Evolutionary conservation across 805 yeast species (phyloP), one percentile per base, ranked within the genome.

Genomic region (Starmera dryadoides): DNA sequence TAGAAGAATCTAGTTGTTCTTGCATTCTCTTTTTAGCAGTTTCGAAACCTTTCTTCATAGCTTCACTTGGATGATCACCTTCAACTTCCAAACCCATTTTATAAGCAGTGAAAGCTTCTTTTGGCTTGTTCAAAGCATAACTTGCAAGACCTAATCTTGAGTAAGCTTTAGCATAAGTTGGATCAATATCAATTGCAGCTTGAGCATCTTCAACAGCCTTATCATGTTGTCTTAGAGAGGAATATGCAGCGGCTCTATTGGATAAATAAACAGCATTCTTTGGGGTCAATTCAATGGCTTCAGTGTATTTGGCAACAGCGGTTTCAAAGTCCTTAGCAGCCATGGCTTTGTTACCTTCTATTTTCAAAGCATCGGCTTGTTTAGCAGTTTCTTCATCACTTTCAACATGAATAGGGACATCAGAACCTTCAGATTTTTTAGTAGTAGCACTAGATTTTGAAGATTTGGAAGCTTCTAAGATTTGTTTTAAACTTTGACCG

Each of bases 191-290:
- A 41, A 87, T 79, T 32, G 98, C 96, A 40, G 69, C 68, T 53
- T 83, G 73, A 22, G 98, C 96, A 60, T 93, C 98, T 34, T 68
- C 68, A 31, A 84, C 75, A 3, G 98, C 98, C 45, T 73, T 66
- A 14, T 77, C 82, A 56, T 85, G 89, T 44, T 87, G 68, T 46
- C 77, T 73, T 23, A 75, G 54, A 6, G 96, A 86, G 10, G 95
- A 84, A 63, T 85, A 79, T 3, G 98, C 98, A 33, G 98, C 98
- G 12, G 98, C 98, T 57, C 98, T 79, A 66, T 93, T 93, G 28
- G 98, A 88, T 45, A 75, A 77, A 62, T 81, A 93, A 17, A 93
- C 86, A 15, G 89, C 88, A 59, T 87, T 88, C 15, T 71, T 60
- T 40, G 88, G 78, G 47, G 79, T 70, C 44, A 81, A 62, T 19